These are phyloP conservation scores for Backusella parvicylindrica DNA, from an alignment of 192 early-diverging fungal species.

Conservation along the genomic window DNA sequence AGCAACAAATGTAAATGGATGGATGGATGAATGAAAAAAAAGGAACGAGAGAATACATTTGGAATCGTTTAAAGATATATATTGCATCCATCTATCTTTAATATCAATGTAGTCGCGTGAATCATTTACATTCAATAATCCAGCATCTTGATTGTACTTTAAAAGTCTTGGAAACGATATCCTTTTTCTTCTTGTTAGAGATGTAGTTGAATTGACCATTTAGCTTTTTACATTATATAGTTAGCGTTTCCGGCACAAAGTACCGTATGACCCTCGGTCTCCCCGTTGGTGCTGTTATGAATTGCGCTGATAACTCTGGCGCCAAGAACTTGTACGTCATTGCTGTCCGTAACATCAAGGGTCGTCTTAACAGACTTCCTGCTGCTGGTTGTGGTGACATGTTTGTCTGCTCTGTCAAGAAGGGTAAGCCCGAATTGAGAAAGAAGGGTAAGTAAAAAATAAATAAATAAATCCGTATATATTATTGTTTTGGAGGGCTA, in stretches of 20 bases:
- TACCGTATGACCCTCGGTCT: slow-evolving; percentile 99
- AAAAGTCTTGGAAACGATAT: not conserved
- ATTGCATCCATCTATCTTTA: not conserved
- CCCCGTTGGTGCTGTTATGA: slow-evolving; percentile 90
- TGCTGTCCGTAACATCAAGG: slow-evolving; percentile 93
- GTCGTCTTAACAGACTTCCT: slow-evolving; percentile 95
- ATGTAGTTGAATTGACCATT: not conserved
- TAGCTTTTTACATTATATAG: slow-evolving; percentile 19
- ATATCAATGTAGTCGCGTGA: not conserved
- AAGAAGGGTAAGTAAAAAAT: slow-evolving; percentile 95
- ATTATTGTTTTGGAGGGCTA: no score
- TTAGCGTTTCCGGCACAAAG: slow-evolving; percentile 86
- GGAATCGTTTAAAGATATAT: no score
- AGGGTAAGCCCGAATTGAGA: slow-evolving; percentile 99
- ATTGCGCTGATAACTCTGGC: slow-evolving; percentile 99
- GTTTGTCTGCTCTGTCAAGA: slow-evolving; percentile 99
- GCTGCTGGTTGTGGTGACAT: slow-evolving; percentile 99
- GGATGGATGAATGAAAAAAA: not conserved
- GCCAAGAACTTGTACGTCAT: slow-evolving; percentile 99
- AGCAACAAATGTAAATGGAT: not conserved
- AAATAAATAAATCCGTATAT: no score
- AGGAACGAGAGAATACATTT: not conserved
- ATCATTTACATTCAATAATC: not conserved
- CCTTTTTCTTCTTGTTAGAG: not conserved
- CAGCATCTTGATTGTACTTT: not conserved